Evolutionary conservation across 768 basidiomycete genomes (phyloP).

Genomic region (Trametes cingulata): DNA sequence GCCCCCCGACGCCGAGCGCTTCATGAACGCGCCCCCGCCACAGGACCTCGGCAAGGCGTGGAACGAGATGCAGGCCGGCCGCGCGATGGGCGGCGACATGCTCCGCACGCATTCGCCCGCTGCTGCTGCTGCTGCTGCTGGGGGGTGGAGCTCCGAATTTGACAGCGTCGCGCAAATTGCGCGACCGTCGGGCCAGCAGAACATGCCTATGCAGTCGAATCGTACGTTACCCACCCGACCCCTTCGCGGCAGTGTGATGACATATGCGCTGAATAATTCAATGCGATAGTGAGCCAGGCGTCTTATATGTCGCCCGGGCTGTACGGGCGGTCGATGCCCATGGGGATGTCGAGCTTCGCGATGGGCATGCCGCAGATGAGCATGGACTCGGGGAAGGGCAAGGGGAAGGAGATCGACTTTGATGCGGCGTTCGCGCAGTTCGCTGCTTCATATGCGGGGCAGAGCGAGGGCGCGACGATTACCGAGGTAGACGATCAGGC

Average conservation of each 20-base stretch:
- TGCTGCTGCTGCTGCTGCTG: too few relatives aligned
- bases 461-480: conserved; percentile 48
- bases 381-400: conserved; percentile 70
- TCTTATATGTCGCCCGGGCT: conserved; percentile 27
- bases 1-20: conserved; percentile 34
- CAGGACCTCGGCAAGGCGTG: conserved; percentile 38
- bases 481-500: conserved; percentile 51
- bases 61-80: conserved; percentile 16
- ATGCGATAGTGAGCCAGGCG: conserved; percentile 18
- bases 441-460: conserved; percentile 50
- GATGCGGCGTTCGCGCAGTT: conserved; percentile 82
- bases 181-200: conserved; percentile 34
- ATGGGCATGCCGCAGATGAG: conserved; percentile 25
- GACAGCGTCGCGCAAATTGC: conserved; percentile 24
- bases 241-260: not conserved
- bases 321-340: conserved; percentile 37
- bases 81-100: conserved; percentile 27
- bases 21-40: conserved; percentile 24
- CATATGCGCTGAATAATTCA: not conserved
- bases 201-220: conserved; percentile 36
- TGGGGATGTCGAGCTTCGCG: conserved; percentile 23
- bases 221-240: conserved; percentile 35
- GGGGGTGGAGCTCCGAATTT: conserved; percentile 67
- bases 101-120: conserved; percentile 28
- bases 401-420: conserved; percentile 74